phyloP scores from a whole-genome alignment of 805 yeast genomes.

The Metschnikowia lachancei region DNA sequence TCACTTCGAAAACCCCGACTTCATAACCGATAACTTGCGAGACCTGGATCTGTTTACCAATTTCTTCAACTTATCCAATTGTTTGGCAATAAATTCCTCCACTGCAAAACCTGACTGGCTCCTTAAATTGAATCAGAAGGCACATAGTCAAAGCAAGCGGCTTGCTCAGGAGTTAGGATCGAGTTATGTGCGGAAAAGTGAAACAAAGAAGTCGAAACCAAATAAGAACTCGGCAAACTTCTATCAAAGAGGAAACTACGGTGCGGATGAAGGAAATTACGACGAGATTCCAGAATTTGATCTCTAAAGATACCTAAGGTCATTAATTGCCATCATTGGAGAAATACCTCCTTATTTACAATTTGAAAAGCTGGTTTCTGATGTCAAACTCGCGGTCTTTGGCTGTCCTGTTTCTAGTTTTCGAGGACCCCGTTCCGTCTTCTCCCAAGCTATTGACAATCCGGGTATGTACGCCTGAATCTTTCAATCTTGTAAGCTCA shows the following conservation, averaged over 20 bases:
- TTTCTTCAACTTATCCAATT: conserved; percentile 32
- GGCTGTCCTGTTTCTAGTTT: conserved; percentile 41
- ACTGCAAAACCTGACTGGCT: conserved; percentile 21
- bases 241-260: conserved; percentile 22
- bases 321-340: no score
- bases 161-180: conserved; percentile 26
- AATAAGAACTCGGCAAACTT: neutral
- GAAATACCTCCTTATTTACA: conserved; percentile 12
- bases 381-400: conserved; percentile 43
- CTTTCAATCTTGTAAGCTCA: conserved; percentile 31
- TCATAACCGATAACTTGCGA: conserved; percentile 21
- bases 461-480: conserved; percentile 28
- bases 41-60: conserved; percentile 22
- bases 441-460: conserved; percentile 37
- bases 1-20: conserved; percentile 13
- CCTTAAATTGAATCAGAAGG: conserved; percentile 11
- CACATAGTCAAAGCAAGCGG: conserved; percentile 18
- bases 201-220: conserved; percentile 18
- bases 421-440: conserved; percentile 37
- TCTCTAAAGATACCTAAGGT: conserved; percentile 5
- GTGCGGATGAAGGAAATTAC: conserved; percentile 26
- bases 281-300: conserved; percentile 28
- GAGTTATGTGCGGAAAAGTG: conserved; percentile 23
- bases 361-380: conserved; percentile 38
- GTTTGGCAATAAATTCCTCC: conserved; percentile 22